Base-by-base conservation (phyloP, 2,329 filamentous ascomycete genomes). In the Aureobasidium sp. region DNA sequence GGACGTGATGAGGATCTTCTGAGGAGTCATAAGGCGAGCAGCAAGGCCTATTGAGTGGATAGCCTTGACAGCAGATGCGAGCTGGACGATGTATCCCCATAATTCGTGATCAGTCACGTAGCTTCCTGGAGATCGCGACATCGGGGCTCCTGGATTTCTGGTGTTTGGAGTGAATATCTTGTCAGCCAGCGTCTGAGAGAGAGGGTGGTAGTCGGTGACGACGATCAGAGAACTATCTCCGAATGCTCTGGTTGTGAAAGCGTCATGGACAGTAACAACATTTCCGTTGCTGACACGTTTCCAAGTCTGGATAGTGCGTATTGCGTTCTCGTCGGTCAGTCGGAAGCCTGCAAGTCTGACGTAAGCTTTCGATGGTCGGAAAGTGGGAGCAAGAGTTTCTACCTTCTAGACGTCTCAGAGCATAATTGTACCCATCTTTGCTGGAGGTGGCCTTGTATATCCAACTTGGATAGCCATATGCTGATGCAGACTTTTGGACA, bases 141-240 rank as follows among this genome's bases (percentile, higher is more conserved):
- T 15, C 19, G 24, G 22, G n/a, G 31, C 61, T 33, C 42, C 63
- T 1, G 63, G 47, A 48, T 65, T 61, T 66, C 68, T 66, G 68
- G 65, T 66, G 19, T 70, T 60, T 42, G 68, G 69, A 63, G 68
- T 62, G 68, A 91, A 85, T 69, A 97, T 90, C 68, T 89, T 85
- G 70, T 97, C 93, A 37, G 88, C 85, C 27, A 99, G 81, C 0
- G 93, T 96, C 74, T 94, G 95, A 2, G 93, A 90, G 22, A 94
- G 81, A 1, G 94, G 93, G 70, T 94, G 90, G 70, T 96, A 99
- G 72, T 96, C 91, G 64, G 91, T 94, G 27, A 96, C 91, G 69
- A 99, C 89, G 53, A 99, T 88, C 60, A 99, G 82, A 3, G 94
- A 97, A 74, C 90, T 96, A 73, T 97, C 94, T 61, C 91, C 90